Evolutionary conservation across 495 filamentous ascomycete species (phyloP).

Genomic region (Hypoxylon trugodes): DNA sequence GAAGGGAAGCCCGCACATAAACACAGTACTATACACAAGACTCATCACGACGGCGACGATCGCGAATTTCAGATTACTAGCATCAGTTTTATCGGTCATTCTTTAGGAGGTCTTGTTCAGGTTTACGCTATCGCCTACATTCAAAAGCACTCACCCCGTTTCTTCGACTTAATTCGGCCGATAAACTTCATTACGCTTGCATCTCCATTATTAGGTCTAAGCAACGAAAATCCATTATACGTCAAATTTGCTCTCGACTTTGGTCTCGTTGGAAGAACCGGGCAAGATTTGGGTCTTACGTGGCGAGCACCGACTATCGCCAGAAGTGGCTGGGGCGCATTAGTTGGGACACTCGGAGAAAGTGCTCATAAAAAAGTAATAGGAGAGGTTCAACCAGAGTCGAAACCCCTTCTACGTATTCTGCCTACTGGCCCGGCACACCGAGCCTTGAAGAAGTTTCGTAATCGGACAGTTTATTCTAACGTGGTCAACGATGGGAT

Average conservation of each 20-base stretch:
- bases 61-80: conserved; percentile 86
- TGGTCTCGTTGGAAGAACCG: conserved; percentile 91
- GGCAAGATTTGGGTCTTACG: conserved; percentile 91
- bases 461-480: conserved; percentile 92
- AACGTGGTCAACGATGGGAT: conserved; percentile 99
- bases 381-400: conserved; percentile 72
- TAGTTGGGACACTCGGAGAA: conserved; percentile 80
- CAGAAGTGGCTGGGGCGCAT: conserved; percentile 84
- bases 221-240: conserved; percentile 97
- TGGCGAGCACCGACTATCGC: conserved; percentile 89
- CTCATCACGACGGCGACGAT: conserved; percentile 47
- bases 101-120: conserved; percentile 89
- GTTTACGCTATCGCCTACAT: conserved; percentile 98
- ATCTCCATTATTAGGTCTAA: conserved; percentile 88
- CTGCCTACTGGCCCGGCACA: conserved; percentile 94
- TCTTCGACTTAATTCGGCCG: conserved; percentile 86
- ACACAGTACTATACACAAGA: conserved; percentile 62
- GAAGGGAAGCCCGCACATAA: conserved; percentile 55
- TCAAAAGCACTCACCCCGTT: conserved; percentile 90
- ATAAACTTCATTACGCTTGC: conserved; percentile 95
- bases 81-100: conserved; percentile 96
- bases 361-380: conserved; percentile 69
- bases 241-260: conserved; percentile 97
- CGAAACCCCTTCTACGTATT: conserved; percentile 90
- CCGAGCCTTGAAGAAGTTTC: conserved; percentile 82